phyloP scores from a whole-genome alignment of 1,139 yeast species.

The Eremothecium gossypii region DNA sequence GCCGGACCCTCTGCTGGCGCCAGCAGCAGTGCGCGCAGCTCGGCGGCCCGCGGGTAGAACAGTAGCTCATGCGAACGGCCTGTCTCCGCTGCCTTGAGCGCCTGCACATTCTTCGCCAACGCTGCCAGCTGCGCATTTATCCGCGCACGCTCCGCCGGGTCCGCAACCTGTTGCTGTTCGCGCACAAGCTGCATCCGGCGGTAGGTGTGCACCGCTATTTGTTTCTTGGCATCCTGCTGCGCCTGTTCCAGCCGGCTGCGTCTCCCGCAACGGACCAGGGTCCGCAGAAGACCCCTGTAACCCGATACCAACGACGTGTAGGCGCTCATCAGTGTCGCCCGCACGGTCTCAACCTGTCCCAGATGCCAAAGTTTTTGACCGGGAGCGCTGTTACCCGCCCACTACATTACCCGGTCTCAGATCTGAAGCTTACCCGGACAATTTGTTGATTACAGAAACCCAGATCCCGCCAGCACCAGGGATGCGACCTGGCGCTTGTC shows the following conservation, averaged over 20 bases:
- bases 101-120: conserved; percentile 25
- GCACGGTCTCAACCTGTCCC: not conserved
- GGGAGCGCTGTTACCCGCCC: no score
- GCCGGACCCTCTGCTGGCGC: conserved; percentile 8
- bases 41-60: conserved; percentile 12
- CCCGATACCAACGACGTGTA: conserved; percentile 8
- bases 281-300: conserved; percentile 32
- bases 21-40: conserved; percentile 10
- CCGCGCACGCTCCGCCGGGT: conserved; percentile 21
- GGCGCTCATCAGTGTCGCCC: not conserved
- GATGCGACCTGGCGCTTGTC: no score
- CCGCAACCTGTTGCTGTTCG: conserved; percentile 24
- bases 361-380: no score
- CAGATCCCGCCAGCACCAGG: no score
- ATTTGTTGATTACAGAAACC: no score
- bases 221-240: conserved; percentile 40
- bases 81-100: conserved; percentile 16
- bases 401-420: no score
- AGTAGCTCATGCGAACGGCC: conserved; percentile 12
- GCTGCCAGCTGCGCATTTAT: conserved; percentile 31
- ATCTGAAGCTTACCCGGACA: no score
- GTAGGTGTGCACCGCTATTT: conserved; percentile 45
- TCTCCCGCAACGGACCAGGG: conserved; percentile 39
- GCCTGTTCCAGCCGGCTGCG: conserved; percentile 38
- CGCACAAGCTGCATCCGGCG: conserved; percentile 41